Evolutionary conservation across 148 eudicot species (phyloP).

Genomic region (Persicaria maculosa): DNA sequence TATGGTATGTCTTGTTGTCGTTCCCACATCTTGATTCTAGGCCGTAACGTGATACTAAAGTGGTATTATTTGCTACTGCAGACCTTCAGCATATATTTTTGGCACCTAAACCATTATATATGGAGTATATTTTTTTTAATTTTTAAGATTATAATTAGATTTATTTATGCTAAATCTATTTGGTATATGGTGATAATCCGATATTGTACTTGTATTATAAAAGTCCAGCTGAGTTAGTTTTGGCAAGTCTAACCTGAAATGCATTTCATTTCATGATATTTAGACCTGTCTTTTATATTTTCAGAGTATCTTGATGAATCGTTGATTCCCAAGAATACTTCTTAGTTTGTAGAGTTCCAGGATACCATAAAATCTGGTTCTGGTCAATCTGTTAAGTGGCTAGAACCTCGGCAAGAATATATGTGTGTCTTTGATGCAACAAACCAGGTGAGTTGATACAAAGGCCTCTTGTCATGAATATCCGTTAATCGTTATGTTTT

Average conservation of each 20-base stretch:
- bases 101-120: too few species aligned
- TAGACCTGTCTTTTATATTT: conserved; percentile 25
- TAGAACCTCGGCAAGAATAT: conserved; percentile 80
- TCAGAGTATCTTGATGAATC: conserved; percentile 86
- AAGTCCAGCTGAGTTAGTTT: neutral
- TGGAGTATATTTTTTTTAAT: too few species aligned
- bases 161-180: too few species aligned
- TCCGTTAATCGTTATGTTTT: neutral
- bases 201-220: neutral
- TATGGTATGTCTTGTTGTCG: too few species aligned
- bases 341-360: conserved; percentile 73
- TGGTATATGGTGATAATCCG: too few species aligned
- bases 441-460: conserved; percentile 50
- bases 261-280: neutral
- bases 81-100: too few species aligned
- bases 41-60: too few species aligned
- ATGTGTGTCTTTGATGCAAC: conserved; percentile 84
- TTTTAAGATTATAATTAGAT: too few species aligned
- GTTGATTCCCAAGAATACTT: conserved; percentile 77
- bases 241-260: neutral
- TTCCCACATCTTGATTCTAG: too few species aligned
- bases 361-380: conserved; percentile 40
- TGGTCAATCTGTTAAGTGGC: conserved; percentile 63
- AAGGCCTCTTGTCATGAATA: conserved; percentile 2
- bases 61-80: too few species aligned